Evolutionary conservation across 2,329 filamentous ascomycete genomes (phyloP), one percentile per base, ranked within the genome.

Genomic region (Phaeosphaeriaceae sp.): DNA sequence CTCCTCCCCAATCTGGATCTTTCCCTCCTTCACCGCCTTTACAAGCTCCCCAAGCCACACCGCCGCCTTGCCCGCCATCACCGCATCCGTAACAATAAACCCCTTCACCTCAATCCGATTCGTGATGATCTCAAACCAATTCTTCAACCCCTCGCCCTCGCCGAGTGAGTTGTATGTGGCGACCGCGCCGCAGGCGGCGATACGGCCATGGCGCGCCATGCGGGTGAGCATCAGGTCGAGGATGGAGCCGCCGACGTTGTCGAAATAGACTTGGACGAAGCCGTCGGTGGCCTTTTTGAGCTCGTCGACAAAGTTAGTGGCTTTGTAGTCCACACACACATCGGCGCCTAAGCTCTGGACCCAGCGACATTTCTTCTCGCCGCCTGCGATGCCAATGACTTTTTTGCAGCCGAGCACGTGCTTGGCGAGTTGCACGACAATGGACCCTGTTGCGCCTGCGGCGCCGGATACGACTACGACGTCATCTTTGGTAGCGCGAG

Each of bases 401-500:
- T 75, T 77, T 70, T 79, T 82, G 47, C 81, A 80, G 7, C 81
- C 77, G 15, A 84, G 60, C 21, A 84, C 62, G 57, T 83, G 76
- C 69, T 83, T 83, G 7, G 83, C 84, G 61, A 86, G 83, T 72
- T 87, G 84, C 8, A 85, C 82, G 0, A 87, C 91, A 22, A 94
- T 87, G 71, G 84, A 89, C 1, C 91, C 91, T 0, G 91, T 93
- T 0, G 91, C 91, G 7, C 91, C 91, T 0, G 91, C 91, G 0
- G 91, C 91, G 5, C 90, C 91, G 10, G 88, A 91, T 0, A 94
- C 89, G 9, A 94, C 90, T 1, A 94, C 89, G 0, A 88, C 86
- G 66, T 94, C 90, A 8, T 89, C 89, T 0, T 84, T 76, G 70
- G 87, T 86, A 22, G 89, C 85, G 52, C 88, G 80, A 17, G 85